phyloP scores from a whole-genome alignment of 2,329 filamentous ascomycete species.

The Cordyceps tenuipes region DNA sequence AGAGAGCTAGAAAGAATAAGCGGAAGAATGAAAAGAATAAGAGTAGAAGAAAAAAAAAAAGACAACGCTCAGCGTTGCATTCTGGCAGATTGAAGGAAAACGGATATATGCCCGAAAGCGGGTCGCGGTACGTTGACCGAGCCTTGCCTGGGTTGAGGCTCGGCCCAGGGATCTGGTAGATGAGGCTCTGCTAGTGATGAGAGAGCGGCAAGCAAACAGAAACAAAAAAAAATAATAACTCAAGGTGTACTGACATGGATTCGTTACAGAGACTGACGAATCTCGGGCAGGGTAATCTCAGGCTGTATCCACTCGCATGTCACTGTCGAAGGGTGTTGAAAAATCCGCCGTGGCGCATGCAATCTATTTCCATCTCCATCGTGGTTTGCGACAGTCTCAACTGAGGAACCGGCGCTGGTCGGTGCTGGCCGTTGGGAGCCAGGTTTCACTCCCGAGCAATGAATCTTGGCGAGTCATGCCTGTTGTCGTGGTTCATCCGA shows the following conservation, averaged over 20 bases:
- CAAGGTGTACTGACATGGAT: not conserved
- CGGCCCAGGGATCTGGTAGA: too few species aligned
- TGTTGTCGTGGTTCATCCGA: not conserved
- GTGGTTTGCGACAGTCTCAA: not conserved
- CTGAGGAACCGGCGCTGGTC: not conserved
- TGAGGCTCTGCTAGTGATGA: not conserved
- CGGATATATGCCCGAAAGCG: not conserved
- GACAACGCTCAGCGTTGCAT: not conserved
- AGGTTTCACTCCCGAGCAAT: not conserved
- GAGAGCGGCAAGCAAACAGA: not conserved
- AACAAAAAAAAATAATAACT: not conserved
- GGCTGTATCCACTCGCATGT: not conserved
- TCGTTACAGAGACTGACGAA: not conserved
- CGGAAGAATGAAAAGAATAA: not conserved
- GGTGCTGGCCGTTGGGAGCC: too few species aligned
- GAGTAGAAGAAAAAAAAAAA: not conserved
- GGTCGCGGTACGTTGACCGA: not conserved
- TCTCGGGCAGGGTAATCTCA: not conserved
- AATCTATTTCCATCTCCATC: not conserved
- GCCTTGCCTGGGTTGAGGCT: not conserved
- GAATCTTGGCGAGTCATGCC: not conserved
- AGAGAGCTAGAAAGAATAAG: too few species aligned
- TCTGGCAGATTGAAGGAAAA: not conserved
- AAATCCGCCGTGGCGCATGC: not conserved
- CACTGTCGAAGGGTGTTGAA: not conserved